Conservation (phyloP, 768 basidiomycete species). For the Russula abietina region DNA sequence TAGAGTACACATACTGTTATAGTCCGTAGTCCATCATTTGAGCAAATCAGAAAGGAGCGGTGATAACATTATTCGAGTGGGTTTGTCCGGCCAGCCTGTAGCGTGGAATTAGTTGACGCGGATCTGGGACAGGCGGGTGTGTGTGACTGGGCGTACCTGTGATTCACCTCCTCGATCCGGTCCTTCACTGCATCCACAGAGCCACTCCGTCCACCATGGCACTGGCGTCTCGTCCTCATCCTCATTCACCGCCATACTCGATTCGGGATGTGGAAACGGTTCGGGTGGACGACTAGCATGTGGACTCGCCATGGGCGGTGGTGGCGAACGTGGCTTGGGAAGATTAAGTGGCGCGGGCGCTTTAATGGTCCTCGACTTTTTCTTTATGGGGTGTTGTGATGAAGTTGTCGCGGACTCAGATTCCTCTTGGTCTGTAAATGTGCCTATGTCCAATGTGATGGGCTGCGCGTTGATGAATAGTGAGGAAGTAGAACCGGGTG, state of each 20-base stretch:
- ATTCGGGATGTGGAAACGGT: slow-evolving; percentile 34
- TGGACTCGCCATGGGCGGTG: slow-evolving; percentile 40
- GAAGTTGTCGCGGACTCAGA: slow-evolving; percentile 1
- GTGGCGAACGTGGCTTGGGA: slow-evolving; percentile 54
- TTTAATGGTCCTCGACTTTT: slow-evolving; percentile 30
- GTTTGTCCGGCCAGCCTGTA: slow-evolving; percentile 71
- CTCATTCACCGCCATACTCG: slow-evolving; percentile 23
- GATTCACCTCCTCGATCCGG: slow-evolving; percentile 63
- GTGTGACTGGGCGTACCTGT: slow-evolving; percentile 44
- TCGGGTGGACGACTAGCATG: slow-evolving; percentile 33
- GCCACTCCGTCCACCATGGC: slow-evolving; percentile 83
- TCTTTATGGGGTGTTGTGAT: slow-evolving; percentile 13
- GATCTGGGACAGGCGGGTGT: background rate
- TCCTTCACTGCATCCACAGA: slow-evolving; percentile 77
- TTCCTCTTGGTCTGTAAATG: slow-evolving; percentile 3
- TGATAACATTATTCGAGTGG: slow-evolving; percentile 37
- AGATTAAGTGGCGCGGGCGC: slow-evolving; percentile 53
- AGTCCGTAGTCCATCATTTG: background rate
- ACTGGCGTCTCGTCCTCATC: slow-evolving; percentile 36
- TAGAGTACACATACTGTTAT: slow-evolving; percentile 5
- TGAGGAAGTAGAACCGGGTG: slow-evolving; percentile 43
- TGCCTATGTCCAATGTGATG: slow-evolving; percentile 29
- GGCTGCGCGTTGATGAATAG: slow-evolving; percentile 39
- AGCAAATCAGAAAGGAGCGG: background rate
- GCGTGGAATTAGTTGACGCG: background rate